These are phyloP conservation scores for Penicillium alfredii DNA, from an alignment of 495 filamentous ascomycete species.

Conservation along the genomic window DNA sequence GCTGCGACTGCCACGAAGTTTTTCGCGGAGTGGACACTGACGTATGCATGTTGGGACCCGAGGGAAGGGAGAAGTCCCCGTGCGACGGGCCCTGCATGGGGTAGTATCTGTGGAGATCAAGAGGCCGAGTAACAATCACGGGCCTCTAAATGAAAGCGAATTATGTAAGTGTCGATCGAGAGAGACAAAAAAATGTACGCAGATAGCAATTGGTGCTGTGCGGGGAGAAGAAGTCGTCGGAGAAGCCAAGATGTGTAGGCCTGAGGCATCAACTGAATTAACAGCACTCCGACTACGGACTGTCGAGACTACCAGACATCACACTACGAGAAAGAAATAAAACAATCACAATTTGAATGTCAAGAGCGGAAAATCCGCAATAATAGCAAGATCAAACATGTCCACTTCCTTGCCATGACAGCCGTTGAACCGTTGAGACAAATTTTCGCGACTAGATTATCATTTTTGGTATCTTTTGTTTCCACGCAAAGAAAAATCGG, in stretches of 20 bases:
- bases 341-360: background rate
- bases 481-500: background rate
- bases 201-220: constrained; percentile 2
- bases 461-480: too few species aligned
- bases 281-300: too few species aligned
- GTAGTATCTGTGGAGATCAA: too few species aligned
- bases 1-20: constrained; percentile 29
- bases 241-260: constrained; percentile 14
- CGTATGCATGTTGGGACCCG: constrained; percentile 23
- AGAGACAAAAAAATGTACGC: too few species aligned
- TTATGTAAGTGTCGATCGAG: too few species aligned
- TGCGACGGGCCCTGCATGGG: constrained; percentile 17
- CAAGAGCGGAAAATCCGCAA: too few species aligned
- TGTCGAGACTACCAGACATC: background rate
- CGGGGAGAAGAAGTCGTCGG: constrained; percentile 10
- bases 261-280: constrained; percentile 8
- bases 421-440: too few species aligned
- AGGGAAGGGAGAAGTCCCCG: constrained; percentile 17
- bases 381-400: too few species aligned
- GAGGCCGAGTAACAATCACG: too few species aligned
- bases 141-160: too few species aligned
- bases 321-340: background rate
- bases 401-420: too few species aligned
- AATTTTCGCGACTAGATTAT: background rate
- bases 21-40: constrained; percentile 25